Base-by-base conservation (phyloP, 208 protist species). In the Crithidia sp. region DNA sequence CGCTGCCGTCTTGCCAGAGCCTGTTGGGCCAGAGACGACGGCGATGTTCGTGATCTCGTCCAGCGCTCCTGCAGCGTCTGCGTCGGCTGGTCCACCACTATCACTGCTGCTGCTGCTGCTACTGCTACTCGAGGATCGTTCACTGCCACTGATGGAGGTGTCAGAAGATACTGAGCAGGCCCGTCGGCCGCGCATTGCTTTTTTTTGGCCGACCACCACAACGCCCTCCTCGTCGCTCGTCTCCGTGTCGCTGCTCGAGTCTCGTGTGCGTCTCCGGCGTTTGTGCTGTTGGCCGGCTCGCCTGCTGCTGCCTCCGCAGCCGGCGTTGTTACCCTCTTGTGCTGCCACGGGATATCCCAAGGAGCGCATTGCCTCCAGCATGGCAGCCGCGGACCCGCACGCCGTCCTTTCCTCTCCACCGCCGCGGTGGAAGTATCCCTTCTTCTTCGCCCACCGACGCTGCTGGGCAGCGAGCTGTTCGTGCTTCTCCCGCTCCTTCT, bases 11-110 rank as follows among this genome's bases (percentile, higher is more conserved):
- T 95, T 95, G 45, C 91, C 91, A 10, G 81, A 75, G 8, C 91
- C 91, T 40, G 77, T 89, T 0, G 88, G 83, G 17, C 91, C 91
- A 28, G 84, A 80, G 8, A 95, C 67, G 67, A 95, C 85, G 17
- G 86, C 88, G 59, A 95, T 93, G 67, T 92, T 95, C 2, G 91
- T 93, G 19, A 95, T 83, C 53, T 93, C 85, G n/a, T 92, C 84
- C 37, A 72, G 63, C 3, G 70, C 44, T 5, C 14, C 66, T 4
- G 37, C 62, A 7, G 76, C 71, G 19, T 63, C 71, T 4, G 66
- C 64, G 56, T 77, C 71, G 41, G 37, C 47, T 16, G 39, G 60
- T 7, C 12, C 47, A 17, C 37, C 60, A 14, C 55, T 66, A 28
- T n/a, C 54, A n/a, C 54, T 74, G 39, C 50, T 82, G 67, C 36